phyloP scores from a whole-genome alignment of 805 yeast species.

The Wickerhamiella shivajii region DNA sequence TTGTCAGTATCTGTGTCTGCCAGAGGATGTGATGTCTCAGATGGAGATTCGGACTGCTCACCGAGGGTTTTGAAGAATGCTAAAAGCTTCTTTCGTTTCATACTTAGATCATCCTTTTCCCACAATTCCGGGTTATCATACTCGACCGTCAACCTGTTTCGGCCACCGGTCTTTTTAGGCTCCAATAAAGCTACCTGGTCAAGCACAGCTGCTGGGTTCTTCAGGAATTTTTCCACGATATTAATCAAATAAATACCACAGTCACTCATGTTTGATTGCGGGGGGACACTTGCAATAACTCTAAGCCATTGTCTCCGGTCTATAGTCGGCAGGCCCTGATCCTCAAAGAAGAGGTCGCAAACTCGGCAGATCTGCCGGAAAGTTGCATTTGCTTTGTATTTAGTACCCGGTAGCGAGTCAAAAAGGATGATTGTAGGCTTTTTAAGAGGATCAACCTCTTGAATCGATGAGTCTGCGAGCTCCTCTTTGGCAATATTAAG shows the following conservation, averaged over 20 bases:
- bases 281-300: slow-evolving; percentile 48
- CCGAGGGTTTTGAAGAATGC: too few relatives aligned
- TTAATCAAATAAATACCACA: slow-evolving; percentile 88
- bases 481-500: slow-evolving; percentile 3
- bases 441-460: slow-evolving; percentile 1
- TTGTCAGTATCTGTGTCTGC: too few relatives aligned
- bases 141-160: too few relatives aligned
- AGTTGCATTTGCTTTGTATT: slow-evolving; percentile 8
- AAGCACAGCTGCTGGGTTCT: too few relatives aligned
- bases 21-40: too few relatives aligned
- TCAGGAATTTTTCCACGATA: slow-evolving; percentile 46
- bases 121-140: too few relatives aligned
- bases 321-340: slow-evolving; percentile 23
- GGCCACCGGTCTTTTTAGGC: too few relatives aligned
- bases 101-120: too few relatives aligned
- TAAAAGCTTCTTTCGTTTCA: too few relatives aligned
- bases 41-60: too few relatives aligned
- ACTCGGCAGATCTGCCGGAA: slow-evolving; percentile 12
- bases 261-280: slow-evolving; percentile 78
- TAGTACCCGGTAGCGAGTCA: slow-evolving; percentile 43
- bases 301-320: slow-evolving; percentile 43
- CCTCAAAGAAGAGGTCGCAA: slow-evolving; percentile 5
- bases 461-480: slow-evolving; percentile 10
- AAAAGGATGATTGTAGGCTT: slow-evolving; percentile 37
- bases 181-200: too few relatives aligned